Percentiles rank a stretch among this genome's conserved stretches.
These are phyloP conservation scores for Arthroderma sp. DNA, from an alignment of 2,329 filamentous ascomycete species.

Conservation along the genomic window DNA sequence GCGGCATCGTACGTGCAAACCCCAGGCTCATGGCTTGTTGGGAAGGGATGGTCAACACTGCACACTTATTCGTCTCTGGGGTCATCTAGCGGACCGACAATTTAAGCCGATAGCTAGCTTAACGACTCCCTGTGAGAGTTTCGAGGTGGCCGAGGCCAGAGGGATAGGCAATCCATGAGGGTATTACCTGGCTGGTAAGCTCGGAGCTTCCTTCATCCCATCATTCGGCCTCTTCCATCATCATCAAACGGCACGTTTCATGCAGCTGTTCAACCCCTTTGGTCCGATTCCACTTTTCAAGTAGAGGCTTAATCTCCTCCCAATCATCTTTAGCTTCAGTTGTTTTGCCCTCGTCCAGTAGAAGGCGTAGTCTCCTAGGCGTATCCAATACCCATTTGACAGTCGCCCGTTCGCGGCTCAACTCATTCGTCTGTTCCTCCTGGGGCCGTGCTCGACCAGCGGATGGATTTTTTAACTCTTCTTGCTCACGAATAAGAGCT, in stretches of 20 bases:
- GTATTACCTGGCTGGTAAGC: too few relatives aligned
- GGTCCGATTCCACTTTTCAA: slow-evolving; percentile 31
- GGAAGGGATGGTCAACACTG: too few relatives aligned
- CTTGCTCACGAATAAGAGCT: slow-evolving; percentile 26
- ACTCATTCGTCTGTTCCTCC: slow-evolving; percentile 15
- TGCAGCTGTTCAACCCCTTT: slow-evolving; percentile 31
- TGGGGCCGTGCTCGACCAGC: not conserved
- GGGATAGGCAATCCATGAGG: too few relatives aligned
- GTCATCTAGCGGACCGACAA: too few relatives aligned
- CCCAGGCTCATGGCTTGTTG: too few relatives aligned
- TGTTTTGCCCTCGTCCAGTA: slow-evolving; percentile 25
- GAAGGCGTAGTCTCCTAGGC: slow-evolving; percentile 25
- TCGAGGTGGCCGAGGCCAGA: too few relatives aligned
- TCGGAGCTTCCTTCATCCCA: not conserved
- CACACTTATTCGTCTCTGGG: too few relatives aligned
- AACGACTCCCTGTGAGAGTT: too few relatives aligned
- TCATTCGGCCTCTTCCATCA: slow-evolving; percentile 10
- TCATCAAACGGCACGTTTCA: slow-evolving; percentile 26
- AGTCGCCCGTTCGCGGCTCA: slow-evolving; percentile 26
- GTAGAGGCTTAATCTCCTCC: slow-evolving; percentile 25
- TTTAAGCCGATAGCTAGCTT: too few relatives aligned
- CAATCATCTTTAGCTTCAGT: slow-evolving; percentile 32
- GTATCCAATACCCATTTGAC: slow-evolving; percentile 33
- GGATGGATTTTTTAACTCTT: slow-evolving; percentile 17
- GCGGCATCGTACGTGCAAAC: too few relatives aligned